phyloP scores from a whole-genome alignment of 2,329 filamentous ascomycete species.

The Didymella arachidicola region DNA sequence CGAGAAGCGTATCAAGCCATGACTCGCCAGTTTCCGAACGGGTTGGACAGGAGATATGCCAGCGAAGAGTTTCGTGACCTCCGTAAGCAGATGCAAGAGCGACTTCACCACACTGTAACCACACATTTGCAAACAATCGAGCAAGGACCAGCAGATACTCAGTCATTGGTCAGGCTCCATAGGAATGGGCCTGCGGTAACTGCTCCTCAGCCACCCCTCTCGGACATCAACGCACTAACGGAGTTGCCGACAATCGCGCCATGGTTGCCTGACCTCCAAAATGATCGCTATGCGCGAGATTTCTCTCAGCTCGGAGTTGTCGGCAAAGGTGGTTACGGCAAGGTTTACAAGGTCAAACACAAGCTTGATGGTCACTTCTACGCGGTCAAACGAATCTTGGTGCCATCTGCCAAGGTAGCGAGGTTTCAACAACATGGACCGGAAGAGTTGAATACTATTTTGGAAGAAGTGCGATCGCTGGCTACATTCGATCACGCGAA shows the following conservation, averaged over 20 bases:
- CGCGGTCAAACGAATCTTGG: conserved; percentile 70
- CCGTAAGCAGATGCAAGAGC: conserved; percentile 48
- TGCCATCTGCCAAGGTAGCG: conserved; percentile 61
- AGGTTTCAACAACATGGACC: conserved; percentile 61
- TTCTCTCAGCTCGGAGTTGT: conserved; percentile 58
- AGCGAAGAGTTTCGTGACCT: conserved; percentile 49
- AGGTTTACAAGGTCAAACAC: conserved; percentile 68
- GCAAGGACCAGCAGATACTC: conserved; percentile 34
- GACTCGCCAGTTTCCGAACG: conserved; percentile 48
- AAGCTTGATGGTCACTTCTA: conserved; percentile 69
- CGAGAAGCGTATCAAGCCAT: conserved; percentile 51
- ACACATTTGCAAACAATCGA: conserved; percentile 37
- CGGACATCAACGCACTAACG: conserved; percentile 24
- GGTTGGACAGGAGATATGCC: conserved; percentile 51
- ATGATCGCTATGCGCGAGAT: conserved; percentile 44
- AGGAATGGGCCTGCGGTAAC: conserved; percentile 14
- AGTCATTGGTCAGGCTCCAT: conserved; percentile 34
- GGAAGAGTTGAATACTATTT: conserved; percentile 63
- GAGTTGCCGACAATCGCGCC: conserved; percentile 27
- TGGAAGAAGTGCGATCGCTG: conserved; percentile 68
- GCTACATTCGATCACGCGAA: conserved; percentile 70
- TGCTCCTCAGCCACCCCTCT: conserved; percentile 23
- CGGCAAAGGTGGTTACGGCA: conserved; percentile 71
- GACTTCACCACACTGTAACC: conserved; percentile 45
- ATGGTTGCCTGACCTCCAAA: conserved; percentile 42